Evolutionary conservation across 2,329 filamentous ascomycete species (phyloP), one percentile per base, ranked within the genome.

Genomic region (Cladobotryum mycophilum): DNA sequence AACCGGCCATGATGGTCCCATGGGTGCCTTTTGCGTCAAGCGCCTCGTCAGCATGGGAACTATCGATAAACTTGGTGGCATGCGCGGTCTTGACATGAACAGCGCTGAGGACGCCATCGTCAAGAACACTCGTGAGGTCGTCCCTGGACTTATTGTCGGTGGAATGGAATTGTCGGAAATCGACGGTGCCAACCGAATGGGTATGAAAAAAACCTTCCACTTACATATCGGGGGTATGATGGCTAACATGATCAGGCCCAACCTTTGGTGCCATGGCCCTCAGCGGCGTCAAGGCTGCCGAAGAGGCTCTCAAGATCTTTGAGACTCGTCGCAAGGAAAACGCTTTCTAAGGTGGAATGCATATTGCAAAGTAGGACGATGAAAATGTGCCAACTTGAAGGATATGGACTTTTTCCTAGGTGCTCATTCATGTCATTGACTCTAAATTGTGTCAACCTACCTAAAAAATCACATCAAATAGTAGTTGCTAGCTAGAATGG

Each of bases 51-150:
- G 84, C 69, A 95, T 96, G 89, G 80, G 86, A 69, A 80, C 82
- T 58, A 78, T 96, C 53, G 84, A 89, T 67, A 84, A 88, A 70
- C 81, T 96, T 2, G 89, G 89, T 51, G 90, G 90, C 58, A 96
- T 96, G 90, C 84, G 90, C 52, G 91, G 90, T 8, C 76, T 96
- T 15, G 90, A 96, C 70, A 96, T 96, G 90, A 88, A 90, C 71
- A 75, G 78, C 2, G 90, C 90, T 41, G 90, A 96, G 70, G 90
- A 96, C 61, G 89, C 90, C 44, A 96, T 96, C 60, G 90, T 96
- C 67, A 95, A 93, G 78, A 79, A 86, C 59, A 96, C 90, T 6
- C 84, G 90, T 54, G 90, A 96, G 76, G 80, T 96, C 53, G 83
- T 90, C 13, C 89, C 89, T 5, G 90, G 91, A 25, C 75, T 96